Evolutionary conservation across 495 filamentous ascomycete species (phyloP).

Genomic region (Trypethelium eluteriae): DNA sequence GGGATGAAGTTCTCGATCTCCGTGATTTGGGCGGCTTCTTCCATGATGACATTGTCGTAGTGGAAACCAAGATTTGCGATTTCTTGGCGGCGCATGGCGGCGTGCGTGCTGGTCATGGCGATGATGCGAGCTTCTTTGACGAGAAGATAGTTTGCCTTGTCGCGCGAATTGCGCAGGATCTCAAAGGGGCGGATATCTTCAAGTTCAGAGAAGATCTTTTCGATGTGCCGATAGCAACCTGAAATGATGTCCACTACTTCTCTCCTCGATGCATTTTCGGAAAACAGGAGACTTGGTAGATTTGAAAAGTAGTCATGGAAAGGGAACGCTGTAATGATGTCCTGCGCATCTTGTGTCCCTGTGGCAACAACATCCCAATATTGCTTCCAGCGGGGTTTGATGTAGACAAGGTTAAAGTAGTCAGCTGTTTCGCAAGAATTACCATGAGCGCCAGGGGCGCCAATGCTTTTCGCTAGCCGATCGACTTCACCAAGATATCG

Average conservation of each 20-base stretch:
- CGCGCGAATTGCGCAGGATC: conserved; percentile 74
- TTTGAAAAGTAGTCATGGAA: conserved; percentile 85
- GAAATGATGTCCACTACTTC: conserved; percentile 64
- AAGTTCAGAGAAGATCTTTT: conserved; percentile 85
- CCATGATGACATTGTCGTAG: conserved; percentile 97
- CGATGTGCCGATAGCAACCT: conserved; percentile 85
- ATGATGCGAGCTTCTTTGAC: conserved; percentile 92
- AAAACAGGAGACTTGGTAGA: conserved; percentile 79
- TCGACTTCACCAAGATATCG: conserved; percentile 77
- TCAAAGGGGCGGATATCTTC: conserved; percentile 94
- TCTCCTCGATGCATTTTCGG: conserved; percentile 54
- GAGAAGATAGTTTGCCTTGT: conserved; percentile 92
- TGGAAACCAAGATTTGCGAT: conserved; percentile 88
- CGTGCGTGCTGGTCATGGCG: conserved; percentile 97
- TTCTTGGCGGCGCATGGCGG: conserved; percentile 91
- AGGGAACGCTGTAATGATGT: conserved; percentile 71
- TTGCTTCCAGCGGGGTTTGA: conserved; percentile 79
- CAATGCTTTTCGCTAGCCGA: conserved; percentile 72
- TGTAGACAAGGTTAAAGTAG: conserved; percentile 90
- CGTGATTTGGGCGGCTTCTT: conserved; percentile 96
- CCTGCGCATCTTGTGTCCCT: conserved; percentile 46
- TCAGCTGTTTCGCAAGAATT: conserved; percentile 93
- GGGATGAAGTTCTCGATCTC: conserved; percentile 97
- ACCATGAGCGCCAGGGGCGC: conserved; percentile 82
- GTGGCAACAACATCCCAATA: conserved; percentile 54